Evolutionary conservation across 208 protist genomes (phyloP).

Genomic region (Endotrypanum monterogeii): DNA sequence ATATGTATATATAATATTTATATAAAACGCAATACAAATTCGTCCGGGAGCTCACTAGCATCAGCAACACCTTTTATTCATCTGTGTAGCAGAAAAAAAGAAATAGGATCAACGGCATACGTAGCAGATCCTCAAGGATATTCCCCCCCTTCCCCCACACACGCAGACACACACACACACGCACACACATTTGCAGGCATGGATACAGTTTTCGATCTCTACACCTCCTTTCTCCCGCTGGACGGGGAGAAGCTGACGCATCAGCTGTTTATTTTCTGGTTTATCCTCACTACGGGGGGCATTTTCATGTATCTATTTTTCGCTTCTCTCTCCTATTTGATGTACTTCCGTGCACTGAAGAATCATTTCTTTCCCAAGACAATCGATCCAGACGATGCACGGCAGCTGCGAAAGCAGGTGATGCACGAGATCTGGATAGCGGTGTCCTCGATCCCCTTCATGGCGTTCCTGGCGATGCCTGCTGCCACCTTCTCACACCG

Average conservation of each 20-base stretch:
- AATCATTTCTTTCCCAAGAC: conserved; percentile 77
- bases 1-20: no score
- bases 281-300: conserved; percentile 69
- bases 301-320: conserved; percentile 62
- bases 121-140: no score
- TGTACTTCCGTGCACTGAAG: conserved; percentile 54
- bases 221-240: conserved; percentile 59
- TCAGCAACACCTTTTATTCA: no score
- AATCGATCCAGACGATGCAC: conserved; percentile 49
- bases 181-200: conserved; percentile 16
- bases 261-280: conserved; percentile 74
- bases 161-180: background rate
- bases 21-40: no score
- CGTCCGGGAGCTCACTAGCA: no score
- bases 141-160: background rate
- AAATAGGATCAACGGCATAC: no score
- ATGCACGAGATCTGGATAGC: conserved; percentile 80
- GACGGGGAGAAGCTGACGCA: conserved; percentile 51
- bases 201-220: conserved; percentile 71
- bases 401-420: conserved; percentile 54
- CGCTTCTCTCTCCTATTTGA: conserved; percentile 55
- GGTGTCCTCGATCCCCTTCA: conserved; percentile 74
- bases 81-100: background rate
- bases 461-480: conserved; percentile 79
- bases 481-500: conserved; percentile 68